phyloP scores from a whole-genome alignment of 768 basidiomycete species.

The Boletus rubescentipes region DNA sequence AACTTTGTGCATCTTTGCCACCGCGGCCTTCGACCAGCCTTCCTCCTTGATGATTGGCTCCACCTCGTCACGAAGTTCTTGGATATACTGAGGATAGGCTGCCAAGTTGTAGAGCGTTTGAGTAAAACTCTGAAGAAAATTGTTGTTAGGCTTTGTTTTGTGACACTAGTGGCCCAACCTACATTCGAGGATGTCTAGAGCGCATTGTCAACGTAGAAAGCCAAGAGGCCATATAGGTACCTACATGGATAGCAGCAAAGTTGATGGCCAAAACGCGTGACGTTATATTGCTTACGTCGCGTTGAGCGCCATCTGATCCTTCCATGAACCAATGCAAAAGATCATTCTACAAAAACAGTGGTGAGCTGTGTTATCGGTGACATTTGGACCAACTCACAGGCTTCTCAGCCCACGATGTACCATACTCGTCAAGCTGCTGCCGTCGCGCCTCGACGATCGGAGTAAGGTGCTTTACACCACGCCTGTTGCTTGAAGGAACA shows the following conservation, averaged over 20 bases:
- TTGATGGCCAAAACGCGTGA: conserved; percentile 14
- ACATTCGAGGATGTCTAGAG: conserved; percentile 14
- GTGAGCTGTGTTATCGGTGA: background rate
- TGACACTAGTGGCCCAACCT: background rate
- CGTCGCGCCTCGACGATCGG: conserved; percentile 24
- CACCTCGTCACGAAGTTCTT: conserved; percentile 17
- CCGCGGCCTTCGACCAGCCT: conserved; percentile 19
- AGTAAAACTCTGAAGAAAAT: conserved; percentile 5
- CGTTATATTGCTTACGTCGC: conserved; percentile 21
- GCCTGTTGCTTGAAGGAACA: conserved; percentile 5
- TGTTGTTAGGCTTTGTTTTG: background rate
- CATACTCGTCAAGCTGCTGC: background rate
- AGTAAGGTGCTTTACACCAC: conserved; percentile 17
- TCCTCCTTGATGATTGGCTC: conserved; percentile 10
- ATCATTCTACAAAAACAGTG: conserved; percentile 26
- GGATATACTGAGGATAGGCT: conserved; percentile 14
- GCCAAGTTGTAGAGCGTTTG: conserved; percentile 11
- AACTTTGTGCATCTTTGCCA: conserved; percentile 18
- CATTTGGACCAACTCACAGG: conserved; percentile 1
- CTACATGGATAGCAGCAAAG: conserved; percentile 25
- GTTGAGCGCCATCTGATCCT: conserved; percentile 16
- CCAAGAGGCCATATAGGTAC: background rate
- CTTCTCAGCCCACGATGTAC: background rate
- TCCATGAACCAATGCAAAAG: conserved; percentile 35
- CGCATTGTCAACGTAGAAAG: background rate